A percentile compares a stretch with the other conserved stretches of the same genome.
phyloP scores from a whole-genome alignment of 345 rosid genomes.

The Euclidium syriacum region DNA sequence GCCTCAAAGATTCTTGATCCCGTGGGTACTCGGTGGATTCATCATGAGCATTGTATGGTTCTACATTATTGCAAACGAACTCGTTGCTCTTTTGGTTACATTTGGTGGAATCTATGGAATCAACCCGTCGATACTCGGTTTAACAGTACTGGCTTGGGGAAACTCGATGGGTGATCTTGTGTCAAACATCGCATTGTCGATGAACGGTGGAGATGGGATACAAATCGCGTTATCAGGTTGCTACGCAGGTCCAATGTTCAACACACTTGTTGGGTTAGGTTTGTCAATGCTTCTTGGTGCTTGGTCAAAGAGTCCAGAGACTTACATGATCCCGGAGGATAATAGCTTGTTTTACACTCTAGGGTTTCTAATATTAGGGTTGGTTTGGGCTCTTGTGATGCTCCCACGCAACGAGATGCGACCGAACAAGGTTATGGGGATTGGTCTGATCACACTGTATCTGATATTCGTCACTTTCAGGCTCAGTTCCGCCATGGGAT shows the following conservation, averaged over 20 bases:
- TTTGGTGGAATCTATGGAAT: constrained; percentile 63
- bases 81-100: constrained; percentile 73
- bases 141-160: constrained; percentile 95
- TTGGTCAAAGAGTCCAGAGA: constrained; percentile 56
- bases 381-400: constrained; percentile 63
- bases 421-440: constrained; percentile 51
- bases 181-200: constrained; percentile 69
- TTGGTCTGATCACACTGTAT: constrained; percentile 43
- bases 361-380: constrained; percentile 64
- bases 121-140: constrained; percentile 78
- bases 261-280: constrained; percentile 86
- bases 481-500: constrained; percentile 40
- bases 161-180: constrained; percentile 95
- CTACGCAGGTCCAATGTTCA: constrained; percentile 98
- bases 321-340: constrained; percentile 56
- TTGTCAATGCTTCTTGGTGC: constrained; percentile 74
- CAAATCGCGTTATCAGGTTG: constrained; percentile 94
- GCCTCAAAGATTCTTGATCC: constrained; percentile 57
- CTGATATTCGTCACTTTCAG: constrained; percentile 39
- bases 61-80: constrained; percentile 95
- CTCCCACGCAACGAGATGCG: constrained; percentile 71
- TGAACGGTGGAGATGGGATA: constrained; percentile 71
- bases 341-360: constrained; percentile 59
- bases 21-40: constrained; percentile 91
- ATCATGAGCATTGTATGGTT: constrained; percentile 94